Percentiles rank a stretch among this genome's conserved stretches.
Conservation (phyloP, 176 grass and related monocot species). For the Elaeis guineensis region DNA sequence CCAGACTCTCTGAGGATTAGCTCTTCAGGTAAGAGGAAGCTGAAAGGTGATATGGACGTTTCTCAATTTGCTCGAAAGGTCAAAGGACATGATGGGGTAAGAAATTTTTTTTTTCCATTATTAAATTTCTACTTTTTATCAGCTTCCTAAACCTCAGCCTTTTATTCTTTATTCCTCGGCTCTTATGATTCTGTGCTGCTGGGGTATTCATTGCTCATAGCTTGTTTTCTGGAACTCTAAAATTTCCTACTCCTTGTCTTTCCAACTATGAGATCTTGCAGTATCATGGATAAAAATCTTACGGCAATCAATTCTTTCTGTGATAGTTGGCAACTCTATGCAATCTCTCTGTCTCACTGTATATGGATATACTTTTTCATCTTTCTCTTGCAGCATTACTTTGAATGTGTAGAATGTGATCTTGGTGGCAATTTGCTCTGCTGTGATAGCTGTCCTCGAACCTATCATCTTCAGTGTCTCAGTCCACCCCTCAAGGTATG, state of each 20-base stretch:
- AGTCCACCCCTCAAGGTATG: slow-evolving; percentile 84
- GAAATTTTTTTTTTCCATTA: slow-evolving; percentile 21
- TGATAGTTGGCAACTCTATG: no score
- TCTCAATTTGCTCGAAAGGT: slow-evolving; percentile 47
- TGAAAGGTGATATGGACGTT: slow-evolving; percentile 38
- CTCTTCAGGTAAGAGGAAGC: slow-evolving; percentile 47
- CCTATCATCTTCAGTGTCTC: slow-evolving; percentile 93
- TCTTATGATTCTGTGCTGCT: neutral
- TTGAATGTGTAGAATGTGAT: slow-evolving; percentile 85
- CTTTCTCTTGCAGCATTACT: slow-evolving; percentile 70
- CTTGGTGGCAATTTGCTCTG: slow-evolving; percentile 93
- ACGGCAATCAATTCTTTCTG: no score
- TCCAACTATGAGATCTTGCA: no score
- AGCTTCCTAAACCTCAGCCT: neutral
- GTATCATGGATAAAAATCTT: no score
- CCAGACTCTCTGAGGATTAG: slow-evolving; percentile 31
- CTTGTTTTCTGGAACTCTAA: no score
- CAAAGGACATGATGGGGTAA: slow-evolving; percentile 92
- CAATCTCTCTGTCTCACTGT: neutral
- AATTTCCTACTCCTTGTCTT: no score
- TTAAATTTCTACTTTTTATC: neutral
- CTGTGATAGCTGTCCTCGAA: slow-evolving; percentile 80
- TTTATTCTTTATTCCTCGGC: slow-evolving; percentile 6
- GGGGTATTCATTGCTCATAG: no score
- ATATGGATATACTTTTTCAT: slow-evolving; percentile 3